Base-by-base conservation (phyloP, 805 yeast species). In the Sungouiella blattae region DNA sequence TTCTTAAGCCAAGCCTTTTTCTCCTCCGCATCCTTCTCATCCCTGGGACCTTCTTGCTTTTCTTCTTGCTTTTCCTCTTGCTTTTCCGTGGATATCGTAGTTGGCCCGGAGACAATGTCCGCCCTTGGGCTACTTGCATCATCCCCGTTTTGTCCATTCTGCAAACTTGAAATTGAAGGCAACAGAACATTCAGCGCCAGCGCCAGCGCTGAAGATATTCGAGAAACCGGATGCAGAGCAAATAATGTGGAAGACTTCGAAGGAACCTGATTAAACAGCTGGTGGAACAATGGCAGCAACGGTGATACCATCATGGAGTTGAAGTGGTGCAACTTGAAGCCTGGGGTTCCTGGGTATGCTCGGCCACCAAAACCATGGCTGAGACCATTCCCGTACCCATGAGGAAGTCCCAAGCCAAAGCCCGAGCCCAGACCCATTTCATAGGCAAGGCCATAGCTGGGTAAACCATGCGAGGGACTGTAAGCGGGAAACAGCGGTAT, bases 261-360 rank as follows among this genome's bases (percentile, higher is more conserved):
- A 6, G 28, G 23, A 22, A 41, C 50, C 26, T 46, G 50, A 46
- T 49, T 52, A 39, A 62, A 62, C 18, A 60, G 47, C 40, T 62
- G 68, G 42, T 62, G 69, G 46, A 62, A 67, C 23, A 67, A 53
- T 13, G 72, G 72, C 17, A 62, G 55, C 23, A 67, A 51, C 11
- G 72, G 71, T 34, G 62, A 53, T 18, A 58, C 62, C 44, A 60
- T 44, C 35, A 55, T 53, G 18, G 67, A 62, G 4, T 60, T 50
- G n/a, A n/a, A n/a, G n/a, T n/a, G n/a, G n/a, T n/a, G n/a, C 8
- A 20, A 6, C 8, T 9, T 6, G 22, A 20, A 20, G 8, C 8
- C 22, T 9, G 22, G 22, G 6, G 22, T 9, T 6, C 22, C 22
- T 11, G n/a, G 30, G 18, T 18, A 27, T n/a, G n/a, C n/a, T n/a